phyloP scores from a whole-genome alignment of 257 asterid species.

The Hygrophila difformis region DNA sequence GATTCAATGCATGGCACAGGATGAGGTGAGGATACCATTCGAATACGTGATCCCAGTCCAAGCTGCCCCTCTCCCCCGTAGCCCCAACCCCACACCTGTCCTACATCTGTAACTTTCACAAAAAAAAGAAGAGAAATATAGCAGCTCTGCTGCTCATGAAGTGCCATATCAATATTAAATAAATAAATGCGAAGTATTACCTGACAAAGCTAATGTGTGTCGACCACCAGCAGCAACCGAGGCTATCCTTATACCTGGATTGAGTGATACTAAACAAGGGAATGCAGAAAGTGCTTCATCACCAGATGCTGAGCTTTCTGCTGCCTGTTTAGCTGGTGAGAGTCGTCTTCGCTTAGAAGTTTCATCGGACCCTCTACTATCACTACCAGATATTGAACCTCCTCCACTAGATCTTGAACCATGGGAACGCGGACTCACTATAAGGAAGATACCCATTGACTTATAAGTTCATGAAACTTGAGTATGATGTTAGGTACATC shows the following conservation, averaged over 20 bases:
- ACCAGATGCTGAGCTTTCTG: constrained; percentile 67
- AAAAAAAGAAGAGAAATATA: constrained; percentile 16
- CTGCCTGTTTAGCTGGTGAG: constrained; percentile 59
- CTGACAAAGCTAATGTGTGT: constrained; percentile 88
- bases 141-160: constrained; percentile 15
- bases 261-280: constrained; percentile 81
- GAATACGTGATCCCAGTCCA: constrained; percentile 87
- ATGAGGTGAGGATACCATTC: constrained; percentile 97
- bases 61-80: constrained; percentile 99
- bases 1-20: constrained; percentile 82
- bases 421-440: constrained; percentile 78
- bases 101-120: constrained; percentile 62
- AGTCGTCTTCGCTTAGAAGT: constrained; percentile 69
- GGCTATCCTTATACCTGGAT: constrained; percentile 67
- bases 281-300: constrained; percentile 78
- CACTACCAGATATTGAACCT: constrained; percentile 30
- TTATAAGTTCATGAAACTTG: constrained; percentile 29
- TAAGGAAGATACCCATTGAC: constrained; percentile 35
- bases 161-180: constrained; percentile 5
- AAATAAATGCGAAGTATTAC: constrained; percentile 28
- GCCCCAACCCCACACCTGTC: constrained; percentile 99
- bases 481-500: too few species aligned
- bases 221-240: constrained; percentile 97
- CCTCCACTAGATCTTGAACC: constrained; percentile 56
- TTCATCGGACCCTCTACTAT: constrained; percentile 64